Evolutionary conservation across 164 flowering plant species (phyloP).

Genomic region (Vitis rotundifolia): DNA sequence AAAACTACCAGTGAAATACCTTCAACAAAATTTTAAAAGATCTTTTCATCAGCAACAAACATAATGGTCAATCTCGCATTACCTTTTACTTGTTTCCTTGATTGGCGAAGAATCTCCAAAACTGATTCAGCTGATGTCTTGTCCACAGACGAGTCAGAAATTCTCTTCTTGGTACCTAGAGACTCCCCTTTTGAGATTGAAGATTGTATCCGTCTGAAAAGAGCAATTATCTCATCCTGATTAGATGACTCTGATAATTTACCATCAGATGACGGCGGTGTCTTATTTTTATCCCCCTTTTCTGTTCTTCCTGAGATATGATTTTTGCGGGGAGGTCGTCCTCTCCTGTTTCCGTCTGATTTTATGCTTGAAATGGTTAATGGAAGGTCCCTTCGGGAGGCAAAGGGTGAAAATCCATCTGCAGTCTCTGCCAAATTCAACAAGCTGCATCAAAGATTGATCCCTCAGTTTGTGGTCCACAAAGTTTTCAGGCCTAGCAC

Average conservation of each 20-base stretch:
- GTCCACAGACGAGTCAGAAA: slow-evolving; percentile 19
- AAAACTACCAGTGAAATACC: neutral
- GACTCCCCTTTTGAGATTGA: slow-evolving; percentile 56
- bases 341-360: slow-evolving; percentile 42
- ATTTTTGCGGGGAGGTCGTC: slow-evolving; percentile 24
- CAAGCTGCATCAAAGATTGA: slow-evolving; percentile 70
- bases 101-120: slow-evolving; percentile 37
- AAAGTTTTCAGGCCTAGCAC: slow-evolving; percentile 3
- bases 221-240: slow-evolving; percentile 53
- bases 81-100: slow-evolving; percentile 44
- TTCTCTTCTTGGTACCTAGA: slow-evolving; percentile 21
- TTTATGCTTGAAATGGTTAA: slow-evolving; percentile 22
- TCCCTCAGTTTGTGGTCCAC: slow-evolving; percentile 40
- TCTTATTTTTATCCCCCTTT: slow-evolving; percentile 17
- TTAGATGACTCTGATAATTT: slow-evolving; percentile 29
- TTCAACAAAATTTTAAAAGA: neutral
- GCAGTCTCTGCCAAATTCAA: slow-evolving; percentile 71
- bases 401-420: slow-evolving; percentile 30
- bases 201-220: slow-evolving; percentile 58
- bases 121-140: slow-evolving; percentile 42
- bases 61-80: neutral
- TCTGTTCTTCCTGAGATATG: slow-evolving; percentile 21
- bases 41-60: neutral
- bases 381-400: slow-evolving; percentile 18
- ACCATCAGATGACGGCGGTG: slow-evolving; percentile 16